phyloP scores from a whole-genome alignment of 1,284 basidiomycete species.

The Malassezia vespertilionis region DNA sequence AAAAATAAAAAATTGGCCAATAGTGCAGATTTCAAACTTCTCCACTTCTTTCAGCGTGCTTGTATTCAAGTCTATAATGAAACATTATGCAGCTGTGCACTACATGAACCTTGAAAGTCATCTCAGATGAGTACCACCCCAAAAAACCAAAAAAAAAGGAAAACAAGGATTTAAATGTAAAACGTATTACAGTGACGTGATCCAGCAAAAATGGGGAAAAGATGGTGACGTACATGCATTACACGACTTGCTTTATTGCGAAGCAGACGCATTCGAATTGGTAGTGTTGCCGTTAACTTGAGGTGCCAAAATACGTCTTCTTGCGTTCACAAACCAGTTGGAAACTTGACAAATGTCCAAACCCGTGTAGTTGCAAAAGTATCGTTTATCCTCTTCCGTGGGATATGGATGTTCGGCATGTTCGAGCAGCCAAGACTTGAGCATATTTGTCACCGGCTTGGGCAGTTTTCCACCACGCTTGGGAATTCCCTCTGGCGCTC shows the following conservation, averaged over 20 bases:
- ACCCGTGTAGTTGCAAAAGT: slow-evolving; percentile 69
- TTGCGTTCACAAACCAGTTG: slow-evolving; percentile 43
- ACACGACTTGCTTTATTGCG: neutral
- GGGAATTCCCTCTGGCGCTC: neutral
- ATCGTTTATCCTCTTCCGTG: slow-evolving; percentile 78
- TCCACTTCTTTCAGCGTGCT: no score
- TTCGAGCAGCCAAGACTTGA: slow-evolving; percentile 78
- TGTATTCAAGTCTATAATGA: no score
- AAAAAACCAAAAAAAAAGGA: neutral
- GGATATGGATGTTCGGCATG: slow-evolving; percentile 82
- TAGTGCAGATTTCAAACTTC: no score
- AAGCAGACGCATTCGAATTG: neutral
- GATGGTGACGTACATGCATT: neutral
- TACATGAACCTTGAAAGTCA: neutral
- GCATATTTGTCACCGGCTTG: slow-evolving; percentile 75
- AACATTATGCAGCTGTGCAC: neutral
- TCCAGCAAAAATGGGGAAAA: neutral
- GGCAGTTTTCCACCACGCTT: slow-evolving; percentile 67
- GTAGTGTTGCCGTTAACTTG: no score
- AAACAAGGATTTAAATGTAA: neutral
- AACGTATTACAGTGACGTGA: neutral
- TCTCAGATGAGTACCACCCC: neutral
- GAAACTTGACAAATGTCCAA: slow-evolving; percentile 71
- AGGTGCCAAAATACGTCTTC: slow-evolving; percentile 35
- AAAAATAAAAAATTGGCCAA: neutral